phyloP scores from a whole-genome alignment of 441 rosid species.

The Kokia cookei region DNA sequence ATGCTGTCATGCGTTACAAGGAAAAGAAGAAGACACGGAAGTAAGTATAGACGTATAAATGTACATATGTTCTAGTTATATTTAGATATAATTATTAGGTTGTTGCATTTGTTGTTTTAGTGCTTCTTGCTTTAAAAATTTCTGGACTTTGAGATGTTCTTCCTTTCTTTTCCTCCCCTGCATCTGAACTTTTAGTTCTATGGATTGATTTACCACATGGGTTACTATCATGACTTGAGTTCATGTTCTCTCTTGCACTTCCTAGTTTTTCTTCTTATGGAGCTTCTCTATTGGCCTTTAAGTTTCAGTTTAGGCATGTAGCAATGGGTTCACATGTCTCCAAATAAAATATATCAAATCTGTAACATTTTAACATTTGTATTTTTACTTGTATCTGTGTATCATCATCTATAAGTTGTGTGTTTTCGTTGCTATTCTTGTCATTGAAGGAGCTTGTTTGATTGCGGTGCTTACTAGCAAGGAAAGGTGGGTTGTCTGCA shows the following conservation, averaged over 20 bases:
- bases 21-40: constrained; percentile 92
- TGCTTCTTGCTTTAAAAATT: neutral
- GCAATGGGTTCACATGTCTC: neutral
- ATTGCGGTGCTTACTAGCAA: neutral
- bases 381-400: neutral
- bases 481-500: neutral
- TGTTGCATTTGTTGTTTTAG: neutral
- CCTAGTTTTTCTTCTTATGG: too few species aligned
- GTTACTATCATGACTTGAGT: neutral
- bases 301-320: too few species aligned
- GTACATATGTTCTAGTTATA: neutral
- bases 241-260: too few species aligned
- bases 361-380: neutral
- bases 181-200: neutral
- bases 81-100: neutral
- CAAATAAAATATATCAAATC: neutral
- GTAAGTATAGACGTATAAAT: constrained; percentile 39
- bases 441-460: neutral
- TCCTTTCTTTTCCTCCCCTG: neutral
- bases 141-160: constrained; percentile 2
- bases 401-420: neutral
- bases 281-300: too few species aligned
- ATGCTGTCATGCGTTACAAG: constrained; percentile 94
- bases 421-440: neutral
- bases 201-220: neutral